Evolutionary conservation across 1,139 yeast species (phyloP), one percentile per base, ranked within the genome.

Genomic region (Suhomyces choctaworum): DNA sequence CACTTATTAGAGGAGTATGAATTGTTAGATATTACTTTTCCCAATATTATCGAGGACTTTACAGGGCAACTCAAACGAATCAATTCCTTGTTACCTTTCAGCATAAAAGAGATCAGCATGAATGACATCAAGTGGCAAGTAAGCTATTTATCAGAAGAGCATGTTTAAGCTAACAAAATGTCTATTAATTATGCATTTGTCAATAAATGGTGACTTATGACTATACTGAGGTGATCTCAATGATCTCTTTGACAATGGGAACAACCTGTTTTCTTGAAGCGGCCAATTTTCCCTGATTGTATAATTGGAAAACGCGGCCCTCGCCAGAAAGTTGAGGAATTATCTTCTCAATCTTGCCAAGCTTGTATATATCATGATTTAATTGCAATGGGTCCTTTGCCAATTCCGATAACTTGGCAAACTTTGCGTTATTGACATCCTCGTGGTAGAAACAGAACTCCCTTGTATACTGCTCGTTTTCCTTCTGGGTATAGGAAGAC

Each of bases 211-310:
- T 6, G 20, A 6, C 6, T 17, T 17, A 17, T 17, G 20, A 6
- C 20, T 17, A 17, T 17, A 8, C 6, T 17, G 20, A 17, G 15
- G 10, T 11, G 7, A 20, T 25, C 27, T 63, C 68, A 29, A 69
- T 50, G 23, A 56, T 54, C 2, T 52, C 54, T 49, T 70, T 69
- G 8, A 70, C 64, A 11, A 60, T 60, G 3, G 96, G 95, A 7
- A 86, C 95, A n/a, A 89, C 87, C 55, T 85, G 94, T 53, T 89
- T 89, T 48, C 97, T 72, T 21, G 92, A 83, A 1, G 90, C 89
- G 3, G 61, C 59, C 9, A 72, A 54, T 42, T 82, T 78, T 7
- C 48, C 46, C 54, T 87, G 95, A 41, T 73, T 62, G 49, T 60
- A 78, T 8, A 72, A 47, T 26, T 47, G 49, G 34, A 70, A 51